A percentile compares a stretch with the other conserved stretches of the same genome.
Evolutionary conservation across 371 early-diverging fungal species (phyloP).

Genomic region (Dinochytrium kinnereticum): DNA sequence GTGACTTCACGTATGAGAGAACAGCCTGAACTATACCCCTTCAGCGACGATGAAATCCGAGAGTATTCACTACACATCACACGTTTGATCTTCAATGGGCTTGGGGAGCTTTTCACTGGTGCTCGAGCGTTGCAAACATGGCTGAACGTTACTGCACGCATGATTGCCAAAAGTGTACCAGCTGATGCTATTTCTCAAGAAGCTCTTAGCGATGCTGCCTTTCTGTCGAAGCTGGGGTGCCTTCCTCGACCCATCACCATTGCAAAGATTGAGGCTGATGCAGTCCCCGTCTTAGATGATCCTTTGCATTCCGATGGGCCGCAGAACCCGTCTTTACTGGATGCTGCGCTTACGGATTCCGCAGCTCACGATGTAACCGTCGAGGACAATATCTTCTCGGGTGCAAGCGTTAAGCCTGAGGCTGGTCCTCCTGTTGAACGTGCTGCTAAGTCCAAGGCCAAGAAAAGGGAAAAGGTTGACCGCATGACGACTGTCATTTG

Average conservation of each 20-base stretch:
- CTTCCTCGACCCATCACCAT: constrained; percentile 32
- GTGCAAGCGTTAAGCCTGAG: constrained; percentile 2
- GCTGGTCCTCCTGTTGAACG: no score
- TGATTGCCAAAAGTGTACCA: constrained; percentile 83
- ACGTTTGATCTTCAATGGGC: constrained; percentile 76
- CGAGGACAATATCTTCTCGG: constrained; percentile 3
- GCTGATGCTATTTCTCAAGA: constrained; percentile 46
- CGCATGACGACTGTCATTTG: constrained; percentile 80
- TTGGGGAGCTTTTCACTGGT: constrained; percentile 70
- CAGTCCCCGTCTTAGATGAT: no score
- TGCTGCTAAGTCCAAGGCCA: background rate
- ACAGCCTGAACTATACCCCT: constrained; percentile 31
- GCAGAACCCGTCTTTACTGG: background rate
- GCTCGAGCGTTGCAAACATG: constrained; percentile 91
- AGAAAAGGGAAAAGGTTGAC: constrained; percentile 21
- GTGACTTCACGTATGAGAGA: constrained; percentile 76
- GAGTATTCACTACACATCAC: constrained; percentile 72
- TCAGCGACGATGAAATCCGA: constrained; percentile 47
- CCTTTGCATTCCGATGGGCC: no score
- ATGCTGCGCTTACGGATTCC: background rate
- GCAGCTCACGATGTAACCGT: constrained; percentile 10
- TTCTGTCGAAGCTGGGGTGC: constrained; percentile 41
- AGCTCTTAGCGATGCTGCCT: constrained; percentile 41
- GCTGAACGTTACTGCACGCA: constrained; percentile 87
- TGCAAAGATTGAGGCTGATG: background rate